A percentile compares a stretch with the other conserved stretches of the same genome.
These are phyloP conservation scores for Zopfia rhizophila DNA, from an alignment of 2,329 filamentous ascomycete species.

Conservation along the genomic window DNA sequence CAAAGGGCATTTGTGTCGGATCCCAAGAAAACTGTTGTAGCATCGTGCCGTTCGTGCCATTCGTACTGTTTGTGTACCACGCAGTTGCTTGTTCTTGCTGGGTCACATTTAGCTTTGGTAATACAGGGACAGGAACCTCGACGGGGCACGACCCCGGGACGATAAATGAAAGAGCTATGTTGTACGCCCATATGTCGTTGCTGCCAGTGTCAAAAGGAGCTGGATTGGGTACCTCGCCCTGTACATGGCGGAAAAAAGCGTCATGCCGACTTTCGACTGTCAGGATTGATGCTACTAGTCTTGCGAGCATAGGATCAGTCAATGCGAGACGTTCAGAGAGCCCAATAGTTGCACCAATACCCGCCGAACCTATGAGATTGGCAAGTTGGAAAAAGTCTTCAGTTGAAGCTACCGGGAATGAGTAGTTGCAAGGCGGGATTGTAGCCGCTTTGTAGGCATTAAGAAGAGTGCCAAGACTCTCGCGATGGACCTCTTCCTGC, in stretches of 20 bases:
- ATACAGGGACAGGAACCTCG: slow-evolving; percentile 18
- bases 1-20: slow-evolving; percentile 13
- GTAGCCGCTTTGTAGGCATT: slow-evolving; percentile 21
- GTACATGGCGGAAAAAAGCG: slow-evolving; percentile 19
- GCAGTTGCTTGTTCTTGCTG: slow-evolving; percentile 2
- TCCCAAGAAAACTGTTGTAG: slow-evolving; percentile 13
- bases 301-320: slow-evolving; percentile 20
- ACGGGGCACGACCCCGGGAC: slow-evolving; percentile 12
- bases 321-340: slow-evolving; percentile 22
- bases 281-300: slow-evolving; percentile 22
- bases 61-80: too few species aligned
- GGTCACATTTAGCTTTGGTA: slow-evolving; percentile 13
- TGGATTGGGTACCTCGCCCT: slow-evolving; percentile 18
- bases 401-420: slow-evolving; percentile 16
- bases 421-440: slow-evolving; percentile 27
- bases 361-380: slow-evolving; percentile 20
- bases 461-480: slow-evolving; percentile 20
- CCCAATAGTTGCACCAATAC: slow-evolving; percentile 24
- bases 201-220: slow-evolving; percentile 20
- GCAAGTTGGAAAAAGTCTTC: slow-evolving; percentile 22
- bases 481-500: slow-evolving; percentile 23
- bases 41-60: slow-evolving; percentile 11
- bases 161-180: slow-evolving; percentile 20
- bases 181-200: slow-evolving; percentile 18
- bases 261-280: slow-evolving; percentile 25